Base-by-base conservation (phyloP, 345 rosid genomes). In the Nephelium lappaceum region DNA sequence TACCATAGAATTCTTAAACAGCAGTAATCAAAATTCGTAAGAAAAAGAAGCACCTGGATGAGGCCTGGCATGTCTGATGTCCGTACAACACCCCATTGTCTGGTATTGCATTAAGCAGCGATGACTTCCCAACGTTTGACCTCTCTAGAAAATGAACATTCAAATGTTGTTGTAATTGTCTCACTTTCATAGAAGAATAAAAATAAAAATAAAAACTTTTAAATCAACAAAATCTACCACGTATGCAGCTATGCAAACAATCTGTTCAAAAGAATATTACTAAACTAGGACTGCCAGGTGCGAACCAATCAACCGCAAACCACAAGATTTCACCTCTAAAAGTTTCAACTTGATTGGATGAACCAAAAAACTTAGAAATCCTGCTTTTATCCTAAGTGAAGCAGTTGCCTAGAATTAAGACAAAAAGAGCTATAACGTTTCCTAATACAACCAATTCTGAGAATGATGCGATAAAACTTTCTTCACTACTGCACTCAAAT, bases 41-140 rank as follows among this genome's bases (percentile, higher is more conserved):
- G 78, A 79, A 77, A 69, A 18, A 72, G 69, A 71, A 74, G 77
- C 81, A 93, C 99, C 95, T 96, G 98, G 68, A 98, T 93, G 72
- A 91, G 94, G 83, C 99, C 99, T 47, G 99, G 98, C 84, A 93
- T 96, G 86, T 96, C 97, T 69, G 99, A 96, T 47, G 95, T 96
- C 72, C 98, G 89, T n/a, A 89, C 99, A 81, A 92, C 97, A 79
- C 97, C 98, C 99, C 99, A 96, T 75, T 94, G 98, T 84, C 98
- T 88, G 75, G 98, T 61, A 96, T 94, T 63, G 97, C 85, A 84
- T 96, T 96, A 74, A 94, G 89, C 72, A 94, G 85, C 18, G 97
- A 94, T 67, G 98, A 96, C 83, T 96, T 96, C 84, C 99, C 98
- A 82, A 96, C 99, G 85, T 90, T 91, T 83, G 99, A 96, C 91